These are phyloP conservation scores for Udeniomyces megalosporus DNA, from an alignment of 768 basidiomycete species.

Conservation along the genomic window DNA sequence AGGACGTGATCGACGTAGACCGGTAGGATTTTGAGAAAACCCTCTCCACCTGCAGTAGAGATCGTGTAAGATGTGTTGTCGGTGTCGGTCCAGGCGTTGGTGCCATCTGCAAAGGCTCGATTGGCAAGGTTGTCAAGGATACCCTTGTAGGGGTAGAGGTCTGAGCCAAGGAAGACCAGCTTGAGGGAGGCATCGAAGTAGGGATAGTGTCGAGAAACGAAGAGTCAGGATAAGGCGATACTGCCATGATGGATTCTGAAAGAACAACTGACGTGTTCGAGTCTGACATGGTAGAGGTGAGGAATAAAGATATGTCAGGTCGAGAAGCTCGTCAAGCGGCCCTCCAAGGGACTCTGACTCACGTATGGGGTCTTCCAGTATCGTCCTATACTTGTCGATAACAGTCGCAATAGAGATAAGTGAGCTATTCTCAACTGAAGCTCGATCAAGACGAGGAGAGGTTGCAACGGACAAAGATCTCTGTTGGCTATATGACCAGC, in stretches of 20 bases:
- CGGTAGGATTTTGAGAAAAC: slow-evolving; percentile 41
- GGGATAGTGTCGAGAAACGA: slow-evolving; percentile 9
- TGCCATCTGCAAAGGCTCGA: slow-evolving; percentile 52
- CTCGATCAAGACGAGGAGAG: slow-evolving; percentile 18
- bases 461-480: slow-evolving; percentile 6
- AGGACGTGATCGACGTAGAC: slow-evolving; percentile 93
- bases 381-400: no score
- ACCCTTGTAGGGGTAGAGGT: slow-evolving; percentile 90
- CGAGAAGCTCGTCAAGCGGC: no score
- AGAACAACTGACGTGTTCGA: slow-evolving; percentile 37
- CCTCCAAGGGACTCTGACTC: no score
- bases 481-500: background rate
- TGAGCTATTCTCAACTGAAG: slow-evolving; percentile 5
- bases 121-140: slow-evolving; percentile 90
- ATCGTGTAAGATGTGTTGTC: slow-evolving; percentile 26
- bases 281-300: slow-evolving; percentile 57
- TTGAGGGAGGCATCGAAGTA: no score
- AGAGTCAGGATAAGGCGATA: background rate
- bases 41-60: slow-evolving; percentile 85
- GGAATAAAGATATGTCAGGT: slow-evolving; percentile 9
- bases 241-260: no score
- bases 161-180: slow-evolving; percentile 77
- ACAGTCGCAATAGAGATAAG: no score
- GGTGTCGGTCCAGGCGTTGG: slow-evolving; percentile 91
- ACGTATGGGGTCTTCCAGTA: slow-evolving; percentile 8